Conservation (phyloP, 1,284 basidiomycete genomes). For the Trichosporon asahii region DNA sequence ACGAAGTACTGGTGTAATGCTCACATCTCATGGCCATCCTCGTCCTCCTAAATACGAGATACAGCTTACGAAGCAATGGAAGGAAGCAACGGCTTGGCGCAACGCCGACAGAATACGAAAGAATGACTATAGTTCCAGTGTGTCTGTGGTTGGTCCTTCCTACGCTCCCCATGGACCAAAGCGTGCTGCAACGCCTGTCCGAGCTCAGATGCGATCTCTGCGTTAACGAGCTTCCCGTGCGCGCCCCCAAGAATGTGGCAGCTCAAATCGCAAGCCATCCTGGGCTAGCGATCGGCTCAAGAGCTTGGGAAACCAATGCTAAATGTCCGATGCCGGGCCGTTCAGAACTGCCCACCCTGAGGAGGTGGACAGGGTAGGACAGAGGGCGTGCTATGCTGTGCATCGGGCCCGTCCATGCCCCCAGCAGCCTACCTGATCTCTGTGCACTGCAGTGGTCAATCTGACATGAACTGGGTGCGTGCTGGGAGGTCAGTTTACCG, state of each 20-base stretch:
- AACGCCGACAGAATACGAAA: not conserved
- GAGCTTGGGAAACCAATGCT: not conserved
- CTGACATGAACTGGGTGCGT: not conserved
- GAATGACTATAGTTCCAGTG: too few relatives aligned
- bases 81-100: not conserved
- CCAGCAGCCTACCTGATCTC: not conserved
- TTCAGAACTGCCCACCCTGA: not conserved
- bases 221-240: not conserved
- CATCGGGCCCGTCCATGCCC: not conserved
- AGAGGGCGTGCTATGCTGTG: not conserved
- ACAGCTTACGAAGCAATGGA: not conserved
- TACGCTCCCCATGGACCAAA: too few relatives aligned
- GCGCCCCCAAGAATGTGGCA: not conserved
- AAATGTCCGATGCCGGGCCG: conserved; percentile 1
- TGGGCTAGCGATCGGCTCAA: not conserved
- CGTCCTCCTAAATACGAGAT: not conserved
- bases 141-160: too few relatives aligned
- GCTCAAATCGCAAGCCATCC: not conserved
- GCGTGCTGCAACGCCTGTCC: not conserved
- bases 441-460: not conserved
- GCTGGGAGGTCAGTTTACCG: not conserved
- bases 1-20: too few relatives aligned
- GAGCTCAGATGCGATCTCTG: not conserved
- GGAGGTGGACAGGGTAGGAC: not conserved
- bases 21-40: too few relatives aligned